Conservation (phyloP, 179 eudicot species). For the Beta macrorhiza region DNA sequence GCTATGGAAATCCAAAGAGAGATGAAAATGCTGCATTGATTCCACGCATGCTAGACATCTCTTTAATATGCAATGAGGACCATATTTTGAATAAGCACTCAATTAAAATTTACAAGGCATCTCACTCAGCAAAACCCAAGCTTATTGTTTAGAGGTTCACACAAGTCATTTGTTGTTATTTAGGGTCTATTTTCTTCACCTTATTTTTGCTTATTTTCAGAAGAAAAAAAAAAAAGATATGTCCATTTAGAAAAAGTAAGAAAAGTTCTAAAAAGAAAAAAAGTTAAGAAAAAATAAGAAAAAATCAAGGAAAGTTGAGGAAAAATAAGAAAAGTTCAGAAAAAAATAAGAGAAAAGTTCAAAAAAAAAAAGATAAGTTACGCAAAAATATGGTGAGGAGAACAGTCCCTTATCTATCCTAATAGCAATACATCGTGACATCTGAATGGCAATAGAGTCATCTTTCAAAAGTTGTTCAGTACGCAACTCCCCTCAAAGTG, state of each 20-base stretch:
- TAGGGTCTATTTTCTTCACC: neutral
- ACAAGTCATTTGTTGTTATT: neutral
- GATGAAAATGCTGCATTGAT: too few relatives aligned
- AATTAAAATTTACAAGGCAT: neutral
- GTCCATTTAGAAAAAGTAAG: too few relatives aligned
- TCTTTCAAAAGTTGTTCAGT: neutral
- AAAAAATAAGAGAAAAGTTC: too few relatives aligned
- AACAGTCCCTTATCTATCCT: neutral
- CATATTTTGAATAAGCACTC: neutral
- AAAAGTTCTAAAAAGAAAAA: too few relatives aligned
- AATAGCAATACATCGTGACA: neutral
- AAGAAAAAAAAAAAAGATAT: too few relatives aligned
- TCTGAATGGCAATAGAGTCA: neutral
- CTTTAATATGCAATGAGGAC: neutral
- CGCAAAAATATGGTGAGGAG: too few relatives aligned
- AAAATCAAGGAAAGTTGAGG: too few relatives aligned
- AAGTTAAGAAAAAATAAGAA: too few relatives aligned
- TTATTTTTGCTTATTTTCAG: too few relatives aligned
- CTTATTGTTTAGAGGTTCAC: neutral
- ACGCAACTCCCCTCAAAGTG: neutral
- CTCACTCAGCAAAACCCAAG: neutral
- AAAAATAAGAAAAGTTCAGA: too few relatives aligned
- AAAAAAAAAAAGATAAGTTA: too few relatives aligned
- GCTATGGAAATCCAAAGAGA: too few relatives aligned
- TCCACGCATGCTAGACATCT: neutral